Evolutionary conservation across 1,284 basidiomycete genomes (phyloP), one percentile per base, ranked within the genome.

Genomic region (Phaffia rhodozyma): DNA sequence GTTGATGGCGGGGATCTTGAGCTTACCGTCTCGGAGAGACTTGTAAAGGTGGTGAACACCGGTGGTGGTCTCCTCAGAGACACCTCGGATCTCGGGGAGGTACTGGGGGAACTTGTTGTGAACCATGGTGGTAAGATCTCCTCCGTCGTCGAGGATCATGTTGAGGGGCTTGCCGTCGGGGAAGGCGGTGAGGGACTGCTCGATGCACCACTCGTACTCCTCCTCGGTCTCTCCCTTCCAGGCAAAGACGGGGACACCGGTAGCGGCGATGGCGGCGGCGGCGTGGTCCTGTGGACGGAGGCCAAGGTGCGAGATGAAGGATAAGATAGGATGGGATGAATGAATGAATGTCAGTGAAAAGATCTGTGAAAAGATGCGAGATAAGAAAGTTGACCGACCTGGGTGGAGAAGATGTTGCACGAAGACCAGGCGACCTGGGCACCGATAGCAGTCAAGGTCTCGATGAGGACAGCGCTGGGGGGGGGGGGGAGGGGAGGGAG

Each of bases 201-300:
- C 91, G 71, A 98, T 91, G 76, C 91, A 96, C 94, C 96, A 99
- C 70, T 80, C 77, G 81, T 97, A 98, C 78, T 99, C 94, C 79
- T 97, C 94, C 77, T 98, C 96, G 65, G 93, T 96, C 82, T 99
- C 94, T 67, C 96, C 96, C 82, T 99, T 99, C 94, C 94, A 99
- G 68, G 94, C 96, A 75, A 86, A 98, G 74, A 98, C 94, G 70
- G 94, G 94, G 63, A 98, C 89, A 71, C 94, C 94, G 67, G 96
- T 96, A 30, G 93, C 94, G 68, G 94, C 94, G 71, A 98, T 97
- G 71, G 91, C 96, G 69, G 94, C 89, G 66, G 94, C 96, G 67
- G 94, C 94, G 79, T 98, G 94, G 78, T 98, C 94, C 73, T 78
- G 34, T n/a, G n/a, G n/a, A n/a, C n/a, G n/a, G n/a, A n/a, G n/a